Evolutionary conservation across 441 rosid species (phyloP).

Genomic region (Arabidopsis hybrid): DNA sequence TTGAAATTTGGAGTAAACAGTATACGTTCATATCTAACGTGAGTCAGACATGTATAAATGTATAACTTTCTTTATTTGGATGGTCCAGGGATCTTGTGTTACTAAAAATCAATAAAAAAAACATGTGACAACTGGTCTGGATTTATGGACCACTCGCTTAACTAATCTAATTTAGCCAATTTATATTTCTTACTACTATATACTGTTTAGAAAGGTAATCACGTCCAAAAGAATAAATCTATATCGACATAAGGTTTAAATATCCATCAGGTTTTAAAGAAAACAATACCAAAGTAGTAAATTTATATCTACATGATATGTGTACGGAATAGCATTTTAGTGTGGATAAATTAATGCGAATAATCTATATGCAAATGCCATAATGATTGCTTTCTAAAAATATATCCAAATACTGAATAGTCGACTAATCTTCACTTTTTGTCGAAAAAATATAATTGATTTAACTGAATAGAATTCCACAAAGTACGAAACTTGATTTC

Average conservation of each 20-base stretch:
- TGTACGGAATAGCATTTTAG: constrained; percentile 13
- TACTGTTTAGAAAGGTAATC: constrained; percentile 17
- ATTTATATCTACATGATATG: constrained; percentile 6
- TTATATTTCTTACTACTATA: not conserved
- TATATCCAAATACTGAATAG: not conserved
- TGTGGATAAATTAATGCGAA: not conserved
- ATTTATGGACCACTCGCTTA: constrained; percentile 26
- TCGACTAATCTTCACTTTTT: not conserved
- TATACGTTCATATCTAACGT: constrained; percentile 4
- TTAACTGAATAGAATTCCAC: constrained; percentile 11
- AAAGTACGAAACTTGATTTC: not conserved
- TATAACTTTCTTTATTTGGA: constrained; percentile 19
- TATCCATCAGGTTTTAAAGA: constrained; percentile 4
- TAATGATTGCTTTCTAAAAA: not conserved
- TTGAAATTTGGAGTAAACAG: not conserved
- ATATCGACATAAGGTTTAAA: constrained; percentile 13
- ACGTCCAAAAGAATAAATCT: constrained; percentile 17
- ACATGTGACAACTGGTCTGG: constrained; percentile 24
- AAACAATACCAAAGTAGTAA: constrained; percentile 19
- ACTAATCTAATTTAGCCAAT: constrained; percentile 16
- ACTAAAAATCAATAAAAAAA: constrained; percentile 35
- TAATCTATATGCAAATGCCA: constrained; percentile 3
- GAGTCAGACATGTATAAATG: constrained; percentile 25
- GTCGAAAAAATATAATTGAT: not conserved
- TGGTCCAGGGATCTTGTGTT: constrained; percentile 41